A percentile compares a stretch with the other conserved stretches of the same genome.
These are phyloP conservation scores for Ascochyta fabae DNA, from an alignment of 2,329 filamentous ascomycete species.

Conservation along the genomic window DNA sequence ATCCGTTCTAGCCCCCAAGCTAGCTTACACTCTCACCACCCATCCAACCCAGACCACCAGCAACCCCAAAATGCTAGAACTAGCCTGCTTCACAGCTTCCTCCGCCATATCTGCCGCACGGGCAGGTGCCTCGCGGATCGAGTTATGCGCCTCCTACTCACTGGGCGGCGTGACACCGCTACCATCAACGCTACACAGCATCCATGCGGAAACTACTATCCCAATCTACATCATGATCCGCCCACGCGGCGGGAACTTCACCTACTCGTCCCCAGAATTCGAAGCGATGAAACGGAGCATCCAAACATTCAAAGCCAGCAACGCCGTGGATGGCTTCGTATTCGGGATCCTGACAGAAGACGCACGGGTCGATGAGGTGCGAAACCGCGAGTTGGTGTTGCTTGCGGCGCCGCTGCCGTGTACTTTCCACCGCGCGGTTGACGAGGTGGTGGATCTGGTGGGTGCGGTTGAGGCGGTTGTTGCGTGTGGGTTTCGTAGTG, in stretches of 20 bases:
- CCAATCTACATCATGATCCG: constrained; percentile 63
- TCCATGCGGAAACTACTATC: constrained; percentile 23
- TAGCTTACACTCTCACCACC: background rate
- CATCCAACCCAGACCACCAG: background rate
- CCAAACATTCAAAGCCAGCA: constrained; percentile 38
- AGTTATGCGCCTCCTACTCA: constrained; percentile 54
- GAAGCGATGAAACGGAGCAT: constrained; percentile 54
- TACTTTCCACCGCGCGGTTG: constrained; percentile 64
- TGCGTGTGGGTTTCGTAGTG: constrained; percentile 52
- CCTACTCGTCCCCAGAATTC: constrained; percentile 53
- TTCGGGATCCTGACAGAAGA: constrained; percentile 55
- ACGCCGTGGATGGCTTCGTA: constrained; percentile 56
- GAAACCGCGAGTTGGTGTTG: constrained; percentile 52
- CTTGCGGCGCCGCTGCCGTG: constrained; percentile 54
- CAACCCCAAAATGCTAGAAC: constrained; percentile 50
- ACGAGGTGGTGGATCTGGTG: constrained; percentile 46
- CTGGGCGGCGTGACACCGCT: constrained; percentile 54
- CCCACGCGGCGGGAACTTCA: constrained; percentile 56
- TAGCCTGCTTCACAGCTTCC: constrained; percentile 56
- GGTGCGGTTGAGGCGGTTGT: constrained; percentile 49
- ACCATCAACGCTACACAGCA: constrained; percentile 32
- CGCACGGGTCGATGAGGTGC: constrained; percentile 49
- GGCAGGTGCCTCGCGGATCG: constrained; percentile 58
- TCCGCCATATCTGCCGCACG: constrained; percentile 53
- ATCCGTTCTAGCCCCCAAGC: background rate